These are phyloP conservation scores for Misopates orontium DNA, from an alignment of 257 asterid species.

Conservation along the genomic window DNA sequence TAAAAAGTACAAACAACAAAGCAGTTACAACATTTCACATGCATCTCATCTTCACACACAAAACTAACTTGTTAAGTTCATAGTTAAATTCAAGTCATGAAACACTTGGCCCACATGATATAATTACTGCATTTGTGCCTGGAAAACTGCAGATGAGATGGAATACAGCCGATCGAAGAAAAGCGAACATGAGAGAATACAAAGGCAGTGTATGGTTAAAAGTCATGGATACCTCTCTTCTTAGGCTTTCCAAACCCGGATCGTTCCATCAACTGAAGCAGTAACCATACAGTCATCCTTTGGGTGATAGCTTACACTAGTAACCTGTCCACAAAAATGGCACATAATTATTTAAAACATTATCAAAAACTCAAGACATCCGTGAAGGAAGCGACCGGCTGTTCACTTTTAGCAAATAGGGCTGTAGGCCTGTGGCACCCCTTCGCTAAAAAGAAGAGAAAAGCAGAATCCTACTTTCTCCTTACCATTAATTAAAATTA, in stretches of 20 bases:
- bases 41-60: too few relatives aligned
- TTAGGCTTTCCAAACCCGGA: constrained; percentile 87
- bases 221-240: constrained; percentile 5
- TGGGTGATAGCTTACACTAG: constrained; percentile 93
- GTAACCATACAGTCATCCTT: constrained; percentile 84
- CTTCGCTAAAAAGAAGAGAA: neutral
- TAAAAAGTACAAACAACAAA: too few relatives aligned
- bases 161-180: too few relatives aligned
- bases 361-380: neutral
- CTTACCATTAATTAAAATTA: too few relatives aligned
- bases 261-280: constrained; percentile 87
- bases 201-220: neutral
- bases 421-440: neutral
- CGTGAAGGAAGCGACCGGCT: neutral
- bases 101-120: too few relatives aligned
- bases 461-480: too few relatives aligned
- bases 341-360: neutral
- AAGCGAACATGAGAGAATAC: too few relatives aligned
- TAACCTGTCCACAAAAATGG: constrained; percentile 57
- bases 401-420: neutral
- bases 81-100: too few relatives aligned
- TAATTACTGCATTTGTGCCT: too few relatives aligned
- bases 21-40: too few relatives aligned
- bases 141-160: too few relatives aligned
- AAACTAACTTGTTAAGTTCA: too few relatives aligned